A percentile compares a stretch with the other conserved stretches of the same genome.
Evolutionary conservation across 1,284 basidiomycete species (phyloP).

Genomic region (Boletus semigastroideus): DNA sequence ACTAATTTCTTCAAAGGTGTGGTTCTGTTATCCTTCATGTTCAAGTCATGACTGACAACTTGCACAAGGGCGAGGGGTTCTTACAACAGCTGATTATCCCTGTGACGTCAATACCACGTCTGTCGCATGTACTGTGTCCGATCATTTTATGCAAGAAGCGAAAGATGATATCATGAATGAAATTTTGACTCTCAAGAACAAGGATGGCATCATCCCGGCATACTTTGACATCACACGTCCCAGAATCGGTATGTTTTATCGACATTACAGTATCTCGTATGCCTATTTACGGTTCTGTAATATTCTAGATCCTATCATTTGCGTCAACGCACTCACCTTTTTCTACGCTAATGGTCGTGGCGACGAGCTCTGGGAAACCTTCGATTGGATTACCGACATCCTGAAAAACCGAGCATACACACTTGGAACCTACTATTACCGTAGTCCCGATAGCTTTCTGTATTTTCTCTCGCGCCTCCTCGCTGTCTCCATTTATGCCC

Average conservation of each 20-base stretch:
- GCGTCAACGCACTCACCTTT: conserved; percentile 22
- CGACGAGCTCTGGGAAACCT: conserved; percentile 16
- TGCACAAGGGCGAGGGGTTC: conserved; percentile 4
- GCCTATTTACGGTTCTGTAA: neutral
- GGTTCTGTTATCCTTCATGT: neutral
- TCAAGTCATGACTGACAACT: neutral
- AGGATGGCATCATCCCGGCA: conserved; percentile 20
- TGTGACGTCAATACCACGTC: conserved; percentile 24
- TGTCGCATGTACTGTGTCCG: conserved; percentile 20
- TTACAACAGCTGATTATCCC: conserved; percentile 14
- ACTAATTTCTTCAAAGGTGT: conserved; percentile 25
- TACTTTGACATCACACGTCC: conserved; percentile 22
- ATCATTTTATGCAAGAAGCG: conserved; percentile 12
- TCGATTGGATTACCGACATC: conserved; percentile 22
- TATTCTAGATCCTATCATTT: conserved; percentile 20
- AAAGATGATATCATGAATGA: conserved; percentile 28
- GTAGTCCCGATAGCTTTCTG: conserved; percentile 17
- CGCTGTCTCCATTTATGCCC: conserved; percentile 20
- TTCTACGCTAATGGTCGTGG: conserved; percentile 26
- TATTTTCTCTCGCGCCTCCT: conserved; percentile 24
- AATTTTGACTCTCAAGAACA: conserved; percentile 18
- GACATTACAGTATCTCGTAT: neutral
- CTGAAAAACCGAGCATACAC: conserved; percentile 25
- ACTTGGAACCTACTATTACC: conserved; percentile 22
- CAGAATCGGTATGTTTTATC: conserved; percentile 16